phyloP scores from a whole-genome alignment of 345 rosid species.

The Brassica rapa region DNA sequence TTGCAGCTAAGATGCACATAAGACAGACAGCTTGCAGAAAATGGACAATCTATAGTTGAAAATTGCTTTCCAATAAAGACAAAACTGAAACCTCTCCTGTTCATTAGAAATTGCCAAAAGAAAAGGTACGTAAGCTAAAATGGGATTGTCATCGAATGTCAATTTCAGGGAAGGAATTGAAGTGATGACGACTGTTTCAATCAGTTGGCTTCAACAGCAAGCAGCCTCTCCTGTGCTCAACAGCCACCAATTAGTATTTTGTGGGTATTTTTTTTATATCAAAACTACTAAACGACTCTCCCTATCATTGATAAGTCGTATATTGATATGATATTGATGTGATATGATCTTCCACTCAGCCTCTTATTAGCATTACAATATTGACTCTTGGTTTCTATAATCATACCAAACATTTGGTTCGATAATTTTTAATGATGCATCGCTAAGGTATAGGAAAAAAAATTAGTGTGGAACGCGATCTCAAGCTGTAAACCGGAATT shows the following conservation, averaged over 20 bases:
- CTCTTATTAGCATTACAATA: slow-evolving; percentile 25
- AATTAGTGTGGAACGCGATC: not conserved
- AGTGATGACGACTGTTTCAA: slow-evolving; percentile 39
- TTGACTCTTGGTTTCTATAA: slow-evolving; percentile 27
- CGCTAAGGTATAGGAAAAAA: not conserved
- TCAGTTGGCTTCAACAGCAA: slow-evolving; percentile 40
- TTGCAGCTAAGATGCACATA: slow-evolving; percentile 12
- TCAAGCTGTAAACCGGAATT: not conserved
- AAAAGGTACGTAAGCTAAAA: slow-evolving; percentile 30
- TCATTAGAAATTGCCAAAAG: slow-evolving; percentile 25
- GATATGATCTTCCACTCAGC: slow-evolving; percentile 34
- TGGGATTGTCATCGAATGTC: slow-evolving; percentile 28
- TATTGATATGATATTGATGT: slow-evolving; percentile 32
- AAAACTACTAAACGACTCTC: slow-evolving; percentile 41
- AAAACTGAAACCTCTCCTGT: slow-evolving; percentile 2
- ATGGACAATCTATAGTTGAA: slow-evolving; percentile 2
- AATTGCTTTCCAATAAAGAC: not conserved
- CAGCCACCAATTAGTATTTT: slow-evolving; percentile 31
- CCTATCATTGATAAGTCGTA: slow-evolving; percentile 39
- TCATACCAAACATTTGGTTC: slow-evolving; percentile 10
- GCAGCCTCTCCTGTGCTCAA: slow-evolving; percentile 42
- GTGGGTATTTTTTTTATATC: slow-evolving; percentile 21
- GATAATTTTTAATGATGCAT: not conserved
- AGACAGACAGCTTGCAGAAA: slow-evolving; percentile 16
- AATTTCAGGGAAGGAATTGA: slow-evolving; percentile 31